Evolutionary conservation across 805 yeast species (phyloP).

Genomic region (Candida michaelii): DNA sequence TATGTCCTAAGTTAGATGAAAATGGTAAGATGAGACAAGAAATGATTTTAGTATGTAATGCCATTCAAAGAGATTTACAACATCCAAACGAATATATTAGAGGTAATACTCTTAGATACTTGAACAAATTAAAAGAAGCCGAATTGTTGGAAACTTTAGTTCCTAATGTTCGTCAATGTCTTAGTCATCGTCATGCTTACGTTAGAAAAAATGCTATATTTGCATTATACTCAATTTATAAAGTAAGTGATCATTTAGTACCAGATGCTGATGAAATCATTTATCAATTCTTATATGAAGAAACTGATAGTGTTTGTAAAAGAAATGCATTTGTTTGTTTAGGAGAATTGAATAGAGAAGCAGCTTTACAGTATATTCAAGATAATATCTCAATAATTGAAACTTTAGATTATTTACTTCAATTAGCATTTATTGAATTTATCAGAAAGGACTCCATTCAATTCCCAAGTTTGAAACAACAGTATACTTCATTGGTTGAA

Average conservation of each 20-base stretch:
- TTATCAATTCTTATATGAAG: constrained; percentile 68
- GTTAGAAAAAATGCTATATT: constrained; percentile 96
- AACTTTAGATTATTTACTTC: constrained; percentile 76
- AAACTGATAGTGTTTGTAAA: constrained; percentile 90
- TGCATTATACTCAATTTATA: constrained; percentile 79
- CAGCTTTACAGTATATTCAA: constrained; percentile 80
- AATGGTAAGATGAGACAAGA: constrained; percentile 95
- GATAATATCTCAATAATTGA: constrained; percentile 61
- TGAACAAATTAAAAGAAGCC: constrained; percentile 86
- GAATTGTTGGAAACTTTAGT: constrained; percentile 94
- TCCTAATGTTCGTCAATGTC: constrained; percentile 85
- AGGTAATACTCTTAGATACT: constrained; percentile 90
- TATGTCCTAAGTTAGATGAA: constrained; percentile 85
- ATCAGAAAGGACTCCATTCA: constrained; percentile 75
- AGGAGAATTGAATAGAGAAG: constrained; percentile 77
- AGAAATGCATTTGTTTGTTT: constrained; percentile 93
- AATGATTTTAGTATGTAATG: constrained; percentile 97
- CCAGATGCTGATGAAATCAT: constrained; percentile 96
- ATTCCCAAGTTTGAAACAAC: constrained; percentile 62
- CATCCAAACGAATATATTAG: constrained; percentile 97
- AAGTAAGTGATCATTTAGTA: constrained; percentile 79
- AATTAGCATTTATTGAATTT: constrained; percentile 87
- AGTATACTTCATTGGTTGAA: constrained; percentile 69
- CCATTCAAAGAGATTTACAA: constrained; percentile 94
- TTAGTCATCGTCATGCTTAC: constrained; percentile 96